These are phyloP conservation scores for Lablab purpureus DNA, from an alignment of 306 rosid genomes.

Conservation along the genomic window DNA sequence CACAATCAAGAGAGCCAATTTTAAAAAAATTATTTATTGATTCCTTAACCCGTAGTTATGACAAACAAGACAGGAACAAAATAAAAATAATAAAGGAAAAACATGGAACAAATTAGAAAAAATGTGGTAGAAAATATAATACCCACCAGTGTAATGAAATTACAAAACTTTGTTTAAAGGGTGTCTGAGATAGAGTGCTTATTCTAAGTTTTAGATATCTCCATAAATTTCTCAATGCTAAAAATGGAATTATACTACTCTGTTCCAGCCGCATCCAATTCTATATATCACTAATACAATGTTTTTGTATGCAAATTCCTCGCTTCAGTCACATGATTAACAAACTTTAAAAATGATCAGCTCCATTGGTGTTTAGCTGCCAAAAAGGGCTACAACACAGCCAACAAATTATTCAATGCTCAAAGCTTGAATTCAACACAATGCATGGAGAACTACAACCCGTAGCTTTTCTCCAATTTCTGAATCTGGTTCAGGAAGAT, in stretches of 20 bases:
- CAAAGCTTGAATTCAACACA: constrained; percentile 52
- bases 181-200: too few relatives aligned
- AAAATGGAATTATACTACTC: constrained; percentile 45
- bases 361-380: constrained; percentile 38
- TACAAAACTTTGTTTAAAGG: too few relatives aligned
- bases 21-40: too few relatives aligned
- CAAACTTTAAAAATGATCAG: constrained; percentile 45
- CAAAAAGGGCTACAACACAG: constrained; percentile 54
- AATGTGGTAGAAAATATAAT: too few relatives aligned
- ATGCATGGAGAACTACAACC: constrained; percentile 59
- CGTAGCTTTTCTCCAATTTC: constrained; percentile 66
- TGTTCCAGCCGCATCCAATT: constrained; percentile 48
- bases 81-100: neutral
- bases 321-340: constrained; percentile 47
- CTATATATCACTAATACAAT: constrained; percentile 50
- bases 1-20: constrained; percentile 94
- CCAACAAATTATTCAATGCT: constrained; percentile 59
- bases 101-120: too few relatives aligned
- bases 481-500: constrained; percentile 95
- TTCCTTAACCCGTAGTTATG: neutral
- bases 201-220: too few relatives aligned
- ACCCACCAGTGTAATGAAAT: too few relatives aligned
- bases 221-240: constrained; percentile 46
- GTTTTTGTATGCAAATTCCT: constrained; percentile 38
- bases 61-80: neutral